Base-by-base conservation (phyloP, 345 rosid species). In the Psidium guajava region DNA sequence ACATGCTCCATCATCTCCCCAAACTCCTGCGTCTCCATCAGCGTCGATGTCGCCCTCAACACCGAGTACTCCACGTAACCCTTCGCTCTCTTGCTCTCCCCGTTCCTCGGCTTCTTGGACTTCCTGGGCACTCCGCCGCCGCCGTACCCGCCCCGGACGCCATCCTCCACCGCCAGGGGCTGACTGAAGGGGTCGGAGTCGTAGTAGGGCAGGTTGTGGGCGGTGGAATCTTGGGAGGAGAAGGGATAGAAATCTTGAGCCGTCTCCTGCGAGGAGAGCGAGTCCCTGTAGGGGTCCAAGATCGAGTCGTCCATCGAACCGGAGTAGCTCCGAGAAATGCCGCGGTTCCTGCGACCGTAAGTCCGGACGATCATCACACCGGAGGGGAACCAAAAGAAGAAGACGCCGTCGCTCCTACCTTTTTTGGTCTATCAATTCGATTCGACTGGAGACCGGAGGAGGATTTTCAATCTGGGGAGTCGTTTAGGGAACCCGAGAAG, bases 1-100 rank as follows among this genome's bases (percentile, higher is more conserved):
- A 94, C 95, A 85, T 94, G 95, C 91, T 98, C 99, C 99, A 98
- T 96, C 95, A 96, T 93, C 92, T 96, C 99, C 36, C 99, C 99
- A 24, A 91, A 95, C 90, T 98, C 99, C 93, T 96, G 99, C 11
- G 99, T 94, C 92, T 98, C 99, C 91, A 96, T 95, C 88, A 98
- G 88, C 83, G 99, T 95, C 56, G 99, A 90, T 56, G 94, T 92
- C 25, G 89, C 83, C 51, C 91, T 91, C 84, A 86, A 82, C 83
- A 85, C 87, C 86, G 55, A 57, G 90, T 82, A 88, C 14, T 80
- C 49, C 85, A 81, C 87, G 56, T 83, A 84, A 25, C 88, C 52
- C 86, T 69, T 40, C 69, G 50, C 36, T 54, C 84, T 82, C 55
- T 55, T 64, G 32, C 85, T 84, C 61, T 90, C 91, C 20, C 87